Base-by-base conservation (phyloP, 805 yeast genomes). In the Yamadazyma ubonensis region DNA sequence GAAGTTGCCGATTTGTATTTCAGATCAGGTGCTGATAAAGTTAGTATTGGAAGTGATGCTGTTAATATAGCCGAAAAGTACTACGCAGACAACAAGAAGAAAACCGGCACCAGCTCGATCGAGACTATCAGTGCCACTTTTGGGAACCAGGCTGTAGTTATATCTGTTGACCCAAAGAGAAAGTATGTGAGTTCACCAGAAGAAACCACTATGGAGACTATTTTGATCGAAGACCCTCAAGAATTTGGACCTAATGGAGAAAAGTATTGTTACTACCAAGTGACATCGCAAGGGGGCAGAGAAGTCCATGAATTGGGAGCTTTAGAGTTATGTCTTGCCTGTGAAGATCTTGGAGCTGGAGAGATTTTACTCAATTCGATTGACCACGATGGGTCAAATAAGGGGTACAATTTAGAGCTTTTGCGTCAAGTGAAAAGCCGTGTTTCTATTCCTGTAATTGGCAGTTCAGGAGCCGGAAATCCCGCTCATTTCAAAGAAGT, bases 11-110 rank as follows among this genome's bases (percentile, higher is more conserved):
- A 86, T 27, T 67, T 89, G 49, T 93, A 93, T 59, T 93, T 93
- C 73, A 75, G 88, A 45, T 86, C 98, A 0, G 99, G 99, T 46
- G 99, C 99, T 11, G 99, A 93, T 63, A 93, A 93, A 59, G 95
- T 93, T 5, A 86, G 96, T 33, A 93, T 93, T 56, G 99, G 99
- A n/a, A 78, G 95, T 6, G 99, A 93, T 65, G 96, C 99, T 0
- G 99, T 93, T 1, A 61, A 65, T 36, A 95, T 96, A 22, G 98
- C 98, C 3, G 96, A 89, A 58, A 69, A 78, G 27, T 93, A 70
- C 61, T 86, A 84, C 61, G 75, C 70, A 0, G 69, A 70, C 34
- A 83, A 82, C 29, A 62, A 67, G 18, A 61, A 57, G 23, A 79
- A 83, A 33, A 73, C 76, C 32, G 99, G 99, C 0, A 72, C 67